A percentile compares a stretch with the other conserved stretches of the same genome.
These are phyloP conservation scores for Amphichorda felina DNA, from an alignment of 2,329 filamentous ascomycete species.

Conservation along the genomic window DNA sequence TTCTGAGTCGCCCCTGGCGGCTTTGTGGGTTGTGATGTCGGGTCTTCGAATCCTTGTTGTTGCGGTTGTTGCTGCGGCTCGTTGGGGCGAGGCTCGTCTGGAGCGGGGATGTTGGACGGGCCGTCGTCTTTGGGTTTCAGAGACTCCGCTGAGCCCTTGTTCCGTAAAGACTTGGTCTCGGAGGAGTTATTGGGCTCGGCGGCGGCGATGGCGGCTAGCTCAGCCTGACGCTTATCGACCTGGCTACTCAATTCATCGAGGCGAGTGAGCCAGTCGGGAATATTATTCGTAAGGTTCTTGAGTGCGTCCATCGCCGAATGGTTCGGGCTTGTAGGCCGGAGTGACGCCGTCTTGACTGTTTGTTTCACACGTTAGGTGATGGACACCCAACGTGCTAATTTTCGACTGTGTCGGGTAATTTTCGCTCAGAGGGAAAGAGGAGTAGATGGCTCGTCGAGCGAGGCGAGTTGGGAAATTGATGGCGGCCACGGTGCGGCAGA, in stretches of 20 bases:
- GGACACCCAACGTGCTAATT: slow-evolving; percentile 1
- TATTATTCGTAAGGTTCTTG: slow-evolving; percentile 38
- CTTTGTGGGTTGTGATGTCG: slow-evolving; percentile 1
- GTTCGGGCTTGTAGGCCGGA: not conserved
- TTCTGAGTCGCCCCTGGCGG: slow-evolving; percentile 4
- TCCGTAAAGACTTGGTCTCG: slow-evolving; percentile 30
- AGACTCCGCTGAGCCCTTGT: slow-evolving; percentile 41
- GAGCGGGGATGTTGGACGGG: slow-evolving; percentile 10
- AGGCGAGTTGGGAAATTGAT: too few relatives aligned
- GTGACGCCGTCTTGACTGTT: not conserved
- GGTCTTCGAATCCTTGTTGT: not conserved
- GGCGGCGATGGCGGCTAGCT: slow-evolving; percentile 37
- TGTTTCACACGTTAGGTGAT: too few relatives aligned
- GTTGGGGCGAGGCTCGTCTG: slow-evolving; percentile 3
- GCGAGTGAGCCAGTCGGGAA: slow-evolving; percentile 47
- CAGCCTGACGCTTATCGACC: slow-evolving; percentile 48
- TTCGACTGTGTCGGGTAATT: too few relatives aligned
- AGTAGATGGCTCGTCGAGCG: too few relatives aligned
- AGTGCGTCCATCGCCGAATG: slow-evolving; percentile 43
- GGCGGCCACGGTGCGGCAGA: too few relatives aligned
- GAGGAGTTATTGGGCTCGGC: slow-evolving; percentile 11
- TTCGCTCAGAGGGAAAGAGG: too few relatives aligned
- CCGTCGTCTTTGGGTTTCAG: slow-evolving; percentile 36
- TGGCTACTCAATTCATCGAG: slow-evolving; percentile 49
- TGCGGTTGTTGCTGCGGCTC: not conserved